These are phyloP conservation scores for Claviceps sp. DNA, from an alignment of 2,329 filamentous ascomycete genomes.

Conservation along the genomic window DNA sequence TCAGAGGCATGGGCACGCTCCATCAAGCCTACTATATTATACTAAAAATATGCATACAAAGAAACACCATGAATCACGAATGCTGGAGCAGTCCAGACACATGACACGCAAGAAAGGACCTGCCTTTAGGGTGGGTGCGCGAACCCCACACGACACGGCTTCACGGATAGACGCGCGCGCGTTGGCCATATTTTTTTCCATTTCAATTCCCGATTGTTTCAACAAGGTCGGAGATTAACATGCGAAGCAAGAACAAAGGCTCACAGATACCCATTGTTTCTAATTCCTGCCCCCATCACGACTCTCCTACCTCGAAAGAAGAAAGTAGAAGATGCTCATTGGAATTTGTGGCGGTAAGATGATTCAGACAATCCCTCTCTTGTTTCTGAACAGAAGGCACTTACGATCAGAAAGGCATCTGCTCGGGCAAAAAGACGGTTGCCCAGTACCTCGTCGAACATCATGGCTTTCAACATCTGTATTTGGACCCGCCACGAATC, in stretches of 20 bases:
- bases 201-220: neutral
- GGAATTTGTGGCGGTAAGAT: slow-evolving; percentile 58
- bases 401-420: slow-evolving; percentile 51
- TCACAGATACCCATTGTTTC: no score
- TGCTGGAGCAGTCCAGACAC: no score
- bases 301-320: neutral
- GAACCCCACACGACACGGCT: slow-evolving; percentile 6
- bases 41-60: neutral
- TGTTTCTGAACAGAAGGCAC: neutral
- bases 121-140: neutral
- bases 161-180: neutral
- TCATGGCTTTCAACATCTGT: slow-evolving; percentile 66
- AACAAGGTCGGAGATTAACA: neutral
- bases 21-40: no score
- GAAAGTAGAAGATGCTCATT: slow-evolving; percentile 49
- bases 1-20: neutral
- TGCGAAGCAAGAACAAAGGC: neutral
- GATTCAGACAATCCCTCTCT: neutral
- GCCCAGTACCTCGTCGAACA: slow-evolving; percentile 76
- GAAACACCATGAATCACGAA: neutral
- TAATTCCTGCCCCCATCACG: no score
- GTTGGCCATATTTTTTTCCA: neutral
- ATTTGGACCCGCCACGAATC: slow-evolving; percentile 29
- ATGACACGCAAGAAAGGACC: neutral
- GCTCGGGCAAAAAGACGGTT: slow-evolving; percentile 82